Conservation (phyloP, 2,329 filamentous ascomycete species). For the Aphanocladium album region DNA sequence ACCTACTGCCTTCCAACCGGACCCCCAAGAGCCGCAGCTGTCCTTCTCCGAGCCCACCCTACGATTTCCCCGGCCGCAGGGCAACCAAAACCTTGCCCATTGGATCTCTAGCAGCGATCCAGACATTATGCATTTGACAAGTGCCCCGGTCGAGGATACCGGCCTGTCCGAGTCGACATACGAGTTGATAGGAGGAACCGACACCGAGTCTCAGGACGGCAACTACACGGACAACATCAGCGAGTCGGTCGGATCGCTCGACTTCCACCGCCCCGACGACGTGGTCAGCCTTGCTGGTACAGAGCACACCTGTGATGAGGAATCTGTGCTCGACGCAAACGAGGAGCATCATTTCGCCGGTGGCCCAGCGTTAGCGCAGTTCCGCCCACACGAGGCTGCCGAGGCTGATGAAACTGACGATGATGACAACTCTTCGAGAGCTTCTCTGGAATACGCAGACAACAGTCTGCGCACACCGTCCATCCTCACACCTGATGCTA, state of each 20-base stretch:
- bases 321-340: slow-evolving; percentile 32
- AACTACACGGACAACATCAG: slow-evolving; percentile 42
- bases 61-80: slow-evolving; percentile 52
- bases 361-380: slow-evolving; percentile 7
- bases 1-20: slow-evolving; percentile 20
- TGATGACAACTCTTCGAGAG: slow-evolving; percentile 25
- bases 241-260: slow-evolving; percentile 47
- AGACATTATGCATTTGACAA: slow-evolving; percentile 48
- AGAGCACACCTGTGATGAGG: slow-evolving; percentile 42
- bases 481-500: slow-evolving; percentile 31
- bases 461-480: slow-evolving; percentile 42
- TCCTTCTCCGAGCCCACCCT: slow-evolving; percentile 45
- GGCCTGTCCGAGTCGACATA: slow-evolving; percentile 53
- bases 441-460: slow-evolving; percentile 45
- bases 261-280: slow-evolving; percentile 45
- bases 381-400: background rate
- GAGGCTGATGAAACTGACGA: slow-evolving; percentile 2
- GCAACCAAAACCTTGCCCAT: slow-evolving; percentile 51
- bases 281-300: slow-evolving; percentile 47
- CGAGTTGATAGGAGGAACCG: slow-evolving; percentile 50
- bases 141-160: slow-evolving; percentile 41
- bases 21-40: slow-evolving; percentile 16
- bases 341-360: slow-evolving; percentile 18
- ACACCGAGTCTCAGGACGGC: slow-evolving; percentile 49
- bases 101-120: slow-evolving; percentile 55